phyloP scores from a whole-genome alignment of 106 monocot genomes.

The Hemerocallis citrina region DNA sequence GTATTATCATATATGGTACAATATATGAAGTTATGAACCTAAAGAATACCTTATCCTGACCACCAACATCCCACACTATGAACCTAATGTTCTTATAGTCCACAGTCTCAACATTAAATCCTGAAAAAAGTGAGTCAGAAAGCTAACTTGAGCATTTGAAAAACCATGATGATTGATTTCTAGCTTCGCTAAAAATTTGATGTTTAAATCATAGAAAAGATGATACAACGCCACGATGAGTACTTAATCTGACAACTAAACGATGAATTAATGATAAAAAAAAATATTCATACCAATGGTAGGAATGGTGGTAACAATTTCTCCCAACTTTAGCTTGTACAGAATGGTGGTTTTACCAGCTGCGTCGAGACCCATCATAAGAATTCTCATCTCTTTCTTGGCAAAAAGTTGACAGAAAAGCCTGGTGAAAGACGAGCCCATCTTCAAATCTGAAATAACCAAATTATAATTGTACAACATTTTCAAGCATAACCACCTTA shows the following conservation, averaged over 20 bases:
- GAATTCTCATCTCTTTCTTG: conserved; percentile 22
- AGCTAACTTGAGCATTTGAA: not conserved
- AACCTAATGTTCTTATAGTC: conserved; percentile 28
- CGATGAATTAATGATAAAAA: not conserved
- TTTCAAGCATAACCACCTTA: too few species aligned
- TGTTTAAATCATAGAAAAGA: not conserved
- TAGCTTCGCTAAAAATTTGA: too few species aligned
- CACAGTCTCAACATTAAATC: conserved; percentile 23
- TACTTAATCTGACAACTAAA: not conserved
- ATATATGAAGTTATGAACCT: not conserved
- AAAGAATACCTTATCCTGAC: conserved; percentile 25
- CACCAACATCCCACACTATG: conserved; percentile 26
- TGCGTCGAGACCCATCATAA: conserved; percentile 25
- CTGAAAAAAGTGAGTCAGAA: conserved; percentile 3
- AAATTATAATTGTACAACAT: not conserved
- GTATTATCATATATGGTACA: not conserved
- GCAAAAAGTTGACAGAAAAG: conserved; percentile 24
- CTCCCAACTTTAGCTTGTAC: conserved; percentile 26
- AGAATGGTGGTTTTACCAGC: conserved; percentile 25
- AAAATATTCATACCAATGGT: conserved; percentile 15
- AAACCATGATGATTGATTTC: too few species aligned
- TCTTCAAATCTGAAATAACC: conserved; percentile 4
- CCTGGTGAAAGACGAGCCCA: conserved; percentile 18
- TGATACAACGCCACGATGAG: not conserved
- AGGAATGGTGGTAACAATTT: conserved; percentile 21